Evolutionary conservation across 2,329 filamentous ascomycete species (phyloP).

Genomic region (Pochonia chlamydosporia): DNA sequence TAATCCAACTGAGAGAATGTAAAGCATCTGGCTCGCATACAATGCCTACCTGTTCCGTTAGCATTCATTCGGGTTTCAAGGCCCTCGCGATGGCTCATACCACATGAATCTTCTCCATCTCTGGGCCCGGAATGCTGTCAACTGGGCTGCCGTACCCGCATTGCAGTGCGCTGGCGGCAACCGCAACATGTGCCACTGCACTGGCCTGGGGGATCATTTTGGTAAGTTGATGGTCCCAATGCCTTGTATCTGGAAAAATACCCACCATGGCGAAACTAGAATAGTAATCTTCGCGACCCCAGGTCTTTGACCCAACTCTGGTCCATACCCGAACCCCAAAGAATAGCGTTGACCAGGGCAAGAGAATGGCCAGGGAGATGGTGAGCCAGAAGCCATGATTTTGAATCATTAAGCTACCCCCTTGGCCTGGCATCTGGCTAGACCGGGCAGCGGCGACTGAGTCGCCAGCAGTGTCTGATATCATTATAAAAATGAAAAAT

Average conservation of each 20-base stretch:
- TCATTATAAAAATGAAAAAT: too few relatives aligned
- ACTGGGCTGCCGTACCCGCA: slow-evolving; percentile 1
- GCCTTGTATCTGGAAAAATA: not conserved
- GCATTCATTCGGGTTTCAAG: not conserved
- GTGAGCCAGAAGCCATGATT: slow-evolving; percentile 10
- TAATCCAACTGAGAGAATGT: slow-evolving; percentile 7
- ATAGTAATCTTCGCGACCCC: slow-evolving; percentile 10
- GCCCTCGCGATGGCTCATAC: not conserved
- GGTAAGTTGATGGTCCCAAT: not conserved
- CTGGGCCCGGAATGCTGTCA: not conserved
- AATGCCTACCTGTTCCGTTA: not conserved
- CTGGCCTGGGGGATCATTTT: not conserved
- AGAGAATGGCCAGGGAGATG: slow-evolving; percentile 10
- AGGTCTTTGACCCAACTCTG: slow-evolving; percentile 10
- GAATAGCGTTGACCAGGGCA: slow-evolving; percentile 9
- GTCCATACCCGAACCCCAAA: slow-evolving; percentile 11
- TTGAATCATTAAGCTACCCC: slow-evolving; percentile 6
- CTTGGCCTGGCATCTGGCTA: not conserved
- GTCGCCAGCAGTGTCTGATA: not conserved
- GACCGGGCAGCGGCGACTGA: not conserved
- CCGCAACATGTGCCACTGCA: not conserved
- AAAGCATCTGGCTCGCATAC: slow-evolving; percentile 5
- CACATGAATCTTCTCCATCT: not conserved
- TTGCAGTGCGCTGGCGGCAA: not conserved
- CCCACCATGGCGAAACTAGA: slow-evolving; percentile 9